Base-by-base conservation (phyloP, 2,329 filamentous ascomycete species). In the Beauveria rudraprayagi region DNA sequence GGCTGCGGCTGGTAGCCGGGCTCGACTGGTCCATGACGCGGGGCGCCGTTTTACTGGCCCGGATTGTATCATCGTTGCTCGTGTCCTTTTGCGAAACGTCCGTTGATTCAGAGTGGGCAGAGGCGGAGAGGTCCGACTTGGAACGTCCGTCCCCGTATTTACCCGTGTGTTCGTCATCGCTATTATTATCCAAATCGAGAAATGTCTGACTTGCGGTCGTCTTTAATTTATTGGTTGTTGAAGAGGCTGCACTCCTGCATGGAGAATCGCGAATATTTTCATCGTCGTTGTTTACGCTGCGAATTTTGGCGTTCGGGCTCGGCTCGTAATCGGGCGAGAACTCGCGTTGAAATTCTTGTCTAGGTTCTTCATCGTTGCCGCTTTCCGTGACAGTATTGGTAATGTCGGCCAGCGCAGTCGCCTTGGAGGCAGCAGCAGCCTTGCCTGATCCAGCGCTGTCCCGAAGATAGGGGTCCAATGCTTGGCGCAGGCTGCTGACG, bases 401-500 rank as follows among this genome's bases (percentile, higher is more conserved):
- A 19, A 69, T 65, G 53, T 71, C 69, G 6, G 66, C 61, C 26
- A 69, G 62, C 16, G 68, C 63, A 3, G 66, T 66, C 24, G 69
- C 62, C 26, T 69, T 70, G 51, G 67, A 64, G 50, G 67, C 66
- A 60, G 67, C 67, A 30, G 65, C 50, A 61, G 68, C 40, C 63
- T 52, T 22, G 63, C 43, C 50, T 40, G 63, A 46, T 55, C 48
- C 68, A 2, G 69, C 69, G 59, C 70, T 73, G 37, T 67, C 70
- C 59, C 73, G 76, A 22, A 96, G 76, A 71, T 91, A 97, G 7
- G 90, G 91, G 73, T 88, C 89, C 91, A 96, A 96, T 57, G 90
- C 89, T 74, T 90, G 84, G 63, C 90, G 85, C 66, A 96, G 77
- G 73, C 91, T 96, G 71, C 89, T 94, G 43, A 88, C 84, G 17